Evolutionary conservation across 2,329 filamentous ascomycete species (phyloP).

Genomic region (Verticillium longisporum): DNA sequence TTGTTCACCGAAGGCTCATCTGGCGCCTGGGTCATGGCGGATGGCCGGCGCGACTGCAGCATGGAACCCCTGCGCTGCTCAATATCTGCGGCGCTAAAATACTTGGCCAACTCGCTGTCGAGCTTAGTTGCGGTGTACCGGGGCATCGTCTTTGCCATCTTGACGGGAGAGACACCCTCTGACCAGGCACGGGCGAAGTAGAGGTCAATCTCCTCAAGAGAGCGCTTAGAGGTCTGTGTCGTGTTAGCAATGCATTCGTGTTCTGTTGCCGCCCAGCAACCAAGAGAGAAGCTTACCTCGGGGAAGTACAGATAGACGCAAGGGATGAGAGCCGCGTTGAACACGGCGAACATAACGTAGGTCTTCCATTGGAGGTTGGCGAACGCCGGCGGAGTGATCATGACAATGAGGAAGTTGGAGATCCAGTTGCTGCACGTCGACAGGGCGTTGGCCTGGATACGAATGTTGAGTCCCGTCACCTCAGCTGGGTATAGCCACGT

Average conservation of each 20-base stretch:
- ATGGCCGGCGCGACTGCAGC: neutral
- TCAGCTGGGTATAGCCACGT: conserved; percentile 58
- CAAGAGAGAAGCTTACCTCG: conserved; percentile 20
- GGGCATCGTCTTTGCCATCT: conserved; percentile 5
- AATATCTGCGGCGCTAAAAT: conserved; percentile 15
- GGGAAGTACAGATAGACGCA: conserved; percentile 46
- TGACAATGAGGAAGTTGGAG: conserved; percentile 59
- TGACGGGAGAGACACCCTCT: conserved; percentile 19
- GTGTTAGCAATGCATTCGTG: conserved; percentile 42
- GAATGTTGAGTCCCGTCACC: conserved; percentile 51
- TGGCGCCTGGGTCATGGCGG: neutral
- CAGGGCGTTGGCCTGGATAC: conserved; percentile 57
- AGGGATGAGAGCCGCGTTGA: conserved; percentile 45
- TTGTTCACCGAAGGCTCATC: neutral
- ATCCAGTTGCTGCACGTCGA: conserved; percentile 56
- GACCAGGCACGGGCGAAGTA: conserved; percentile 21
- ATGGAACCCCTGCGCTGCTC: conserved; percentile 4
- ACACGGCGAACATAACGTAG: conserved; percentile 48
- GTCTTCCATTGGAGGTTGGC: conserved; percentile 44
- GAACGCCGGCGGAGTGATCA: conserved; percentile 58
- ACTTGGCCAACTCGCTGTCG: conserved; percentile 20
- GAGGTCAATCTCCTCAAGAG: conserved; percentile 55
- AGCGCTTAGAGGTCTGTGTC: conserved; percentile 37
- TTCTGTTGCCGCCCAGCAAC: conserved; percentile 29
- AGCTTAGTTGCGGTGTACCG: conserved; percentile 10